Conservation (phyloP, 768 basidiomycete species). For the Mycena haematopus region DNA sequence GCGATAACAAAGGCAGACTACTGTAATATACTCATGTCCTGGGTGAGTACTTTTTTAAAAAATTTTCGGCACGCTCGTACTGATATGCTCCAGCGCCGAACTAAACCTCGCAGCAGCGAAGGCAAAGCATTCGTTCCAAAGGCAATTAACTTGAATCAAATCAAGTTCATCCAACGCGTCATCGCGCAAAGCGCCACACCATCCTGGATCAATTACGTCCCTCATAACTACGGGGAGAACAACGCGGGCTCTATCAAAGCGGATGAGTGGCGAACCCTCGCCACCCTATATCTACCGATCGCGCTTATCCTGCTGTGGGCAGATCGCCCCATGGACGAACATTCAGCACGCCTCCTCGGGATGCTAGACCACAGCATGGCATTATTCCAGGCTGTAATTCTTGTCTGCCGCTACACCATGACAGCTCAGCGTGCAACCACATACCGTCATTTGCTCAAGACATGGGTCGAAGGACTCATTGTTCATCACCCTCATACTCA, state of each 20-base stretch:
- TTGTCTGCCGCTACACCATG: slow-evolving; percentile 33
- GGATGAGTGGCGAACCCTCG: slow-evolving; percentile 36
- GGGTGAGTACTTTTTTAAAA: slow-evolving; percentile 21
- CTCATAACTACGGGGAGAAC: slow-evolving; percentile 32
- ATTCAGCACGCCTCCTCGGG: slow-evolving; percentile 14
- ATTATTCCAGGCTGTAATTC: slow-evolving; percentile 35
- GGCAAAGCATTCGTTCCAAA: neutral
- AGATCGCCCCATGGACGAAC: slow-evolving; percentile 15
- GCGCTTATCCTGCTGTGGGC: slow-evolving; percentile 35
- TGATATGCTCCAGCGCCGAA: slow-evolving; percentile 19
- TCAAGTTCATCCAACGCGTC: slow-evolving; percentile 27
- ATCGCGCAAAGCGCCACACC: slow-evolving; percentile 20
- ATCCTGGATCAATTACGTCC: slow-evolving; percentile 29
- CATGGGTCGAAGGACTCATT: slow-evolving; percentile 36
- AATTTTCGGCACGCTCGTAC: neutral
- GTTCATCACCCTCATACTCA: slow-evolving; percentile 35
- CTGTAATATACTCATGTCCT: slow-evolving; percentile 22
- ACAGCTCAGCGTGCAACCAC: slow-evolving; percentile 18
- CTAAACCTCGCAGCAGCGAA: slow-evolving; percentile 23
- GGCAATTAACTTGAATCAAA: slow-evolving; percentile 23
- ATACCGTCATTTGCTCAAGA: slow-evolving; percentile 30
- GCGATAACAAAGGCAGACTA: slow-evolving; percentile 18
- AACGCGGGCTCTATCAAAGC: slow-evolving; percentile 39
- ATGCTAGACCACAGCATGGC: slow-evolving; percentile 38
- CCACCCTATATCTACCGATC: slow-evolving; percentile 35